phyloP scores from a whole-genome alignment of 2,329 filamentous ascomycete genomes.

The Hypoxylon sp. region DNA sequence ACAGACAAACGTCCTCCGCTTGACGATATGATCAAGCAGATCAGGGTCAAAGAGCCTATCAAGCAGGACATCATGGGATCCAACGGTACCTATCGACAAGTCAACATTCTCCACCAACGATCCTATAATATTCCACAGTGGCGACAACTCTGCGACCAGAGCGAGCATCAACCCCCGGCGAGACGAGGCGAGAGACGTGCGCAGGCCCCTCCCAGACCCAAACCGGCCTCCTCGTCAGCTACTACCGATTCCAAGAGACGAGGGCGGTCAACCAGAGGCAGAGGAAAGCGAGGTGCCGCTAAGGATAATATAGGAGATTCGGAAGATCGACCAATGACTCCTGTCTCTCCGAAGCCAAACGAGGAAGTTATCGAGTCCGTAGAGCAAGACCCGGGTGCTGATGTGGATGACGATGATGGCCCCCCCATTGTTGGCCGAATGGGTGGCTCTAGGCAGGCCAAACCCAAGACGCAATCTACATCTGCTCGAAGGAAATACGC shows the following conservation, averaged over 20 bases:
- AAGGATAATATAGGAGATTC: slow-evolving; percentile 58
- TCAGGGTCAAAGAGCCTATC: slow-evolving; percentile 96
- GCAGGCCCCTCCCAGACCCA: slow-evolving; percentile 68
- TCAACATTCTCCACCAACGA: slow-evolving; percentile 95
- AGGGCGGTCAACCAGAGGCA: slow-evolving; percentile 58
- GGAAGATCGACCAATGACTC: slow-evolving; percentile 71
- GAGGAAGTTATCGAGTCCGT: slow-evolving; percentile 62
- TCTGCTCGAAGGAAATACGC: slow-evolving; percentile 91
- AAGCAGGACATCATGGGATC: slow-evolving; percentile 98
- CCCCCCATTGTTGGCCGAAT: slow-evolving; percentile 63
- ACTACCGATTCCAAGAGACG: slow-evolving; percentile 59
- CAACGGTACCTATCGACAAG: slow-evolving; percentile 94
- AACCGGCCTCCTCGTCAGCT: slow-evolving; percentile 55
- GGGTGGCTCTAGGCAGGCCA: slow-evolving; percentile 66
- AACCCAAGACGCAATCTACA: slow-evolving; percentile 78
- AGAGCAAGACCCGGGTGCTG: slow-evolving; percentile 63
- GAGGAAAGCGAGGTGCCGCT: slow-evolving; percentile 56
- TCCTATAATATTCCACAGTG: slow-evolving; percentile 98
- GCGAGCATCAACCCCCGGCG: slow-evolving; percentile 94
- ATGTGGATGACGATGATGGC: slow-evolving; percentile 63
- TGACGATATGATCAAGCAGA: slow-evolving; percentile 88
- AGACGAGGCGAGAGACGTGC: slow-evolving; percentile 85
- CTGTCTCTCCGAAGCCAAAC: slow-evolving; percentile 67
- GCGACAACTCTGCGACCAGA: slow-evolving; percentile 93
- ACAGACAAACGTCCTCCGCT: slow-evolving; percentile 82